phyloP scores from a whole-genome alignment of 257 asterid genomes.

The Jacaranda copaia region DNA sequence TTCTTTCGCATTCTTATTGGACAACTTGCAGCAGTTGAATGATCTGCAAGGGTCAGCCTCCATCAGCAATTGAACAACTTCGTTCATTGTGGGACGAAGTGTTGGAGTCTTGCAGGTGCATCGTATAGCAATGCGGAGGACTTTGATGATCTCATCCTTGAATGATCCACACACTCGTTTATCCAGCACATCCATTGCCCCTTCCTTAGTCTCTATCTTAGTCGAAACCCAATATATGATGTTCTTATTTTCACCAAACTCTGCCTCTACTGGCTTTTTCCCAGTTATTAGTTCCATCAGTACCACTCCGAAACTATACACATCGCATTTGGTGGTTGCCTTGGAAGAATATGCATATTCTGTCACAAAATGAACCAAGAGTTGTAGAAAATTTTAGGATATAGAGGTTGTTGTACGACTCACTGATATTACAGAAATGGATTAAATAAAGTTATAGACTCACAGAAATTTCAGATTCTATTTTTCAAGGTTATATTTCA shows the following conservation, averaged over 20 bases:
- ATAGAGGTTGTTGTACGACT: background rate
- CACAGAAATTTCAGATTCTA: too few species aligned
- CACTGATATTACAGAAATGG: too few species aligned
- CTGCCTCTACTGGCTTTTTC: constrained; percentile 85
- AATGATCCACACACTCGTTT: constrained; percentile 59
- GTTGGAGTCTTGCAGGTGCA: constrained; percentile 76
- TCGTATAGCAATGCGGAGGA: constrained; percentile 74
- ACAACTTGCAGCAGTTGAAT: constrained; percentile 47
- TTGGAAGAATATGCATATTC: constrained; percentile 96
- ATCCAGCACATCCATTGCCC: constrained; percentile 69
- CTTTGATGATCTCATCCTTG: constrained; percentile 86
- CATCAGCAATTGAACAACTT: constrained; percentile 73
- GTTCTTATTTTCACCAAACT: constrained; percentile 88
- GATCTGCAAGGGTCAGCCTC: constrained; percentile 80
- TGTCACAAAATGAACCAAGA: constrained; percentile 28
- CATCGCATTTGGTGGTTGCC: constrained; percentile 91
- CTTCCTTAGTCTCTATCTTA: constrained; percentile 77
- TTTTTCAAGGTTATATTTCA: too few species aligned
- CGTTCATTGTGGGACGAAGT: constrained; percentile 83
- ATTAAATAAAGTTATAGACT: too few species aligned
- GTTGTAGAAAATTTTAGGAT: background rate
- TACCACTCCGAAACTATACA: constrained; percentile 92
- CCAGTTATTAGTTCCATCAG: constrained; percentile 90
- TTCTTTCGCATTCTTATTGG: constrained; percentile 30
- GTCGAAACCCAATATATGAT: constrained; percentile 76